Evolutionary conservation across 108 stramenopile genomes (phyloP).

Genomic region (Skeletonema menzelii): DNA sequence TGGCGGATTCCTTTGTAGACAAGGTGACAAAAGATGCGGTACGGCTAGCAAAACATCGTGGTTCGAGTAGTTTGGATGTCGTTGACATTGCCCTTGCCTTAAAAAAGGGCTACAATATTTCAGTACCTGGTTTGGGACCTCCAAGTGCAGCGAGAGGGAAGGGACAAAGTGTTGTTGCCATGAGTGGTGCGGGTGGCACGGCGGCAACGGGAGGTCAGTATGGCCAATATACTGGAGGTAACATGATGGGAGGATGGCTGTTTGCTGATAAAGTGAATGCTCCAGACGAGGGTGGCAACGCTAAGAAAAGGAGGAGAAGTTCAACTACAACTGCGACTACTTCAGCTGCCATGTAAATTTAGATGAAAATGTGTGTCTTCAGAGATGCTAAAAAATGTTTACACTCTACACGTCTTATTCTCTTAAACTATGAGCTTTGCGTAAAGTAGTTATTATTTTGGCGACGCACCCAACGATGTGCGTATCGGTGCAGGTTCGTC

Average conservation of each 20-base stretch:
- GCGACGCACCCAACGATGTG: neutral
- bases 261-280: constrained; percentile 30
- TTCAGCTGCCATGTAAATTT: constrained; percentile 11
- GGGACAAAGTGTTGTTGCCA: constrained; percentile 11
- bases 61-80: constrained; percentile 68
- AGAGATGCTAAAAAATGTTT: neutral
- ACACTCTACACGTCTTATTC: neutral
- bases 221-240: neutral
- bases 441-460: neutral
- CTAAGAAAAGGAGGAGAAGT: constrained; percentile 11
- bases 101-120: constrained; percentile 79
- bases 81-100: constrained; percentile 78
- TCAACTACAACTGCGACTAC: neutral
- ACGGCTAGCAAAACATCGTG: constrained; percentile 73
- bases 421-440: neutral
- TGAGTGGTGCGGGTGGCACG: neutral
- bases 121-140: constrained; percentile 75
- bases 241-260: constrained; percentile 37
- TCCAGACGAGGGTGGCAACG: neutral
- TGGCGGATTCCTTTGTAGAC: constrained; percentile 83
- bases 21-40: constrained; percentile 65
- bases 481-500: constrained; percentile 30
- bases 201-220: neutral
- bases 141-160: constrained; percentile 22
- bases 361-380: neutral